Evolutionary conservation across 306 rosid species (phyloP).

Genomic region (Castanea sativa): DNA sequence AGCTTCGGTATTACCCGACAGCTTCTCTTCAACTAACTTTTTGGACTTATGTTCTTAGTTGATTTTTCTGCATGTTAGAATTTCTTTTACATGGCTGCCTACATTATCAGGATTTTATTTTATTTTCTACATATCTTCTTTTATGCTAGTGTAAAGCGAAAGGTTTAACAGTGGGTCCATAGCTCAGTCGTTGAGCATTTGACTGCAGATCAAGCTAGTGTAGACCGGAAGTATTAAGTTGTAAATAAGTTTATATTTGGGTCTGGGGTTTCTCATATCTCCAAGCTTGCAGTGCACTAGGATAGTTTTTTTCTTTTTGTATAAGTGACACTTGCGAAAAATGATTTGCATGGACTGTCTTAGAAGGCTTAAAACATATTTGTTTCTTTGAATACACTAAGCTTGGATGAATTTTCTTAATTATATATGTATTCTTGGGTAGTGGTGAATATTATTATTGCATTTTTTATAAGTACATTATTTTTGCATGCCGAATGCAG

Average conservation of each 20-base stretch:
- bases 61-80: not conserved
- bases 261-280: conserved; percentile 7
- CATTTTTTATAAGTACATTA: not conserved
- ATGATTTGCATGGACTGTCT: not conserved
- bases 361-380: not conserved
- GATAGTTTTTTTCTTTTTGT: not conserved
- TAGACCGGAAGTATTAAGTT: too few species aligned
- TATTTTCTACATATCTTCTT: not conserved
- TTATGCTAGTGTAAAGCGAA: not conserved
- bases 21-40: conserved; percentile 14
- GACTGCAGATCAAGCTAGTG: too few species aligned
- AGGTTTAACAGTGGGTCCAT: too few species aligned
- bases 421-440: not conserved
- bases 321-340: not conserved
- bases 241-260: not conserved
- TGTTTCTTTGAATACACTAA: not conserved
- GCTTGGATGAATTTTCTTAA: not conserved
- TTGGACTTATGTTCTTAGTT: conserved; percentile 11
- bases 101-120: not conserved
- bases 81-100: not conserved
- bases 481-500: not conserved
- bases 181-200: too few species aligned
- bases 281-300: not conserved
- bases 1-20: conserved; percentile 68
- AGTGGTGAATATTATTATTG: not conserved